These are phyloP conservation scores for Kodamaea fukazawae DNA, from an alignment of 805 yeast genomes.

Conservation along the genomic window DNA sequence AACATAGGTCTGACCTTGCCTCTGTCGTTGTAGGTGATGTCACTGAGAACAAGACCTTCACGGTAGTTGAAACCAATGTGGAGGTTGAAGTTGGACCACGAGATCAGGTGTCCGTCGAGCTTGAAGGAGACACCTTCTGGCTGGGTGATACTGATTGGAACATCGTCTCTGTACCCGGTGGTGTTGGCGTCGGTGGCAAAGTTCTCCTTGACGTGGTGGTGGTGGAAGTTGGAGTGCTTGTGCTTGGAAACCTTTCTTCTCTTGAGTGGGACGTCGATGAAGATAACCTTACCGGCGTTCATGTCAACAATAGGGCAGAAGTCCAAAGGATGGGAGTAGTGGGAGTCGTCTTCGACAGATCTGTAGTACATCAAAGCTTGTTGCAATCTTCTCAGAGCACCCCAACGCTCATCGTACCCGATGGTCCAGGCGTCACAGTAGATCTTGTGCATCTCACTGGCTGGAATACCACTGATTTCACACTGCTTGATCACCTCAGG, in stretches of 20 bases:
- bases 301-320: slow-evolving; percentile 82
- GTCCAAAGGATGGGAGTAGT: slow-evolving; percentile 72
- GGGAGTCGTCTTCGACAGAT: slow-evolving; percentile 72
- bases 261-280: slow-evolving; percentile 70
- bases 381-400: slow-evolving; percentile 68
- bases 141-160: slow-evolving; percentile 69
- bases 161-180: slow-evolving; percentile 57
- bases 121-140: slow-evolving; percentile 81
- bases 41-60: slow-evolving; percentile 79
- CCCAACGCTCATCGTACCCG: slow-evolving; percentile 77
- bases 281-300: slow-evolving; percentile 64
- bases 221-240: slow-evolving; percentile 70
- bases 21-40: slow-evolving; percentile 71
- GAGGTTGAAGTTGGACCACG: slow-evolving; percentile 75
- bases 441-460: slow-evolving; percentile 54
- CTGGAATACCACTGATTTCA: slow-evolving; percentile 65
- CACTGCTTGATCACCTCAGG: slow-evolving; percentile 73
- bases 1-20: slow-evolving; percentile 71
- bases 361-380: slow-evolving; percentile 81
- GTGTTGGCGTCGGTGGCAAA: slow-evolving; percentile 50
- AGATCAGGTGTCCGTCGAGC: slow-evolving; percentile 65
- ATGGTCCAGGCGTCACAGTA: slow-evolving; percentile 71
- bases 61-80: slow-evolving; percentile 84
- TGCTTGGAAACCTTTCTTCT: slow-evolving; percentile 69
- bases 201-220: slow-evolving; percentile 58